Base-by-base conservation (phyloP, 768 basidiomycete genomes). In the Cystofilobasidium capitatum region DNA sequence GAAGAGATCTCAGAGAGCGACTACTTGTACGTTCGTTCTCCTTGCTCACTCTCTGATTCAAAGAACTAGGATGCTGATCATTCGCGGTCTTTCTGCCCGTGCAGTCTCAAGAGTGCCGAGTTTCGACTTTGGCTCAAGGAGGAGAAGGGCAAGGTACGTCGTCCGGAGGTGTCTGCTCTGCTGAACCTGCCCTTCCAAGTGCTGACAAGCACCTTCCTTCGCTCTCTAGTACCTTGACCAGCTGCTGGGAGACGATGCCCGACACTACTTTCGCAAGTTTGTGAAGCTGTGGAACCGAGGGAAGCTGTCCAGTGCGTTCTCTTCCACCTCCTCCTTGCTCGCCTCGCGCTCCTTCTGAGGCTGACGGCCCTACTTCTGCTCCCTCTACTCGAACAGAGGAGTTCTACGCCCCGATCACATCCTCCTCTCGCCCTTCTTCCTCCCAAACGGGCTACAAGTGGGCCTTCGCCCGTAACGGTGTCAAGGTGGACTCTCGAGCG, bases 51-150 rank as follows among this genome's bases (percentile, higher is more conserved):
- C n/a, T n/a, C n/a, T n/a, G n/a, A n/a, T n/a, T n/a, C n/a, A n/a
- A n/a, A n/a, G n/a, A n/a, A n/a, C n/a, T n/a, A n/a, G n/a, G n/a
- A n/a, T n/a, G n/a, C n/a, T n/a, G n/a, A n/a, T n/a, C n/a, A n/a
- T n/a, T n/a, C n/a, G n/a, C n/a, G n/a, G n/a, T 14, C 26, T 58
- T 44, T 33, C 14, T 14, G 3, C 16, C 39, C 49, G 24, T 2
- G 36, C 60, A 69, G 62, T 36, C 58, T 69, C 45, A 69, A 69
- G 31, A 40, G 55, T 9, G 51, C 68, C 9, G 68, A 69, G 62
- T 69, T 69, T 57, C 33, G 68, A 7, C 40, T 64, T 3, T 69
- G 68, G 68, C 63, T 69, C 20, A 69, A 65, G 37, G 68, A 69
- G 29, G 68, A 69, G 57, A 69, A 69, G 49, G 31, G 35, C 22